Percentiles rank a stretch among this genome's conserved stretches.
phyloP scores from a whole-genome alignment of 2,329 filamentous ascomycete species.

The Aspergillus ustus region DNA sequence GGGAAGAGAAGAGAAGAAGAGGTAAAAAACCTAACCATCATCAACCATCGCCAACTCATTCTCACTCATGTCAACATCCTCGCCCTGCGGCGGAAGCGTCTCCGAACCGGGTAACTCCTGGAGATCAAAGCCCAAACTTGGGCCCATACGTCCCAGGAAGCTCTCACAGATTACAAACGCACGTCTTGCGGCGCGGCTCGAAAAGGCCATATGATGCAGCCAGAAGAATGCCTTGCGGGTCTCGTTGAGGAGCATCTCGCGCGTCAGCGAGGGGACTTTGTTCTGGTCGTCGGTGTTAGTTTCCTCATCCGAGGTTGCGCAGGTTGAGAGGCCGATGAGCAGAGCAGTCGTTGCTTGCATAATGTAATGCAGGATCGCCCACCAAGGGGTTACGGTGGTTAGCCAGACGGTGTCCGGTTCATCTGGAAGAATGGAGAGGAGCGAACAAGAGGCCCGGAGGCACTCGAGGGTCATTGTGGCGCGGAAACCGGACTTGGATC shows the following conservation, averaged over 20 bases:
- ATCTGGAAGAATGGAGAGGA: slow-evolving; percentile 45
- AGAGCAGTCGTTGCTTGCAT: slow-evolving; percentile 50
- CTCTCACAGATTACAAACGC: slow-evolving; percentile 42
- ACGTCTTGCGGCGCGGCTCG: slow-evolving; percentile 36
- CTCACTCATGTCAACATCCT: background rate
- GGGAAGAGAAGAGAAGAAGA: background rate
- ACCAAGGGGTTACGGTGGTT: slow-evolving; percentile 45
- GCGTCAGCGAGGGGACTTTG: slow-evolving; percentile 14
- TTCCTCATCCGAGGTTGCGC: slow-evolving; percentile 4
- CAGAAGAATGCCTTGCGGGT: slow-evolving; percentile 45
- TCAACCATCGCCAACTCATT: slow-evolving; percentile 15
- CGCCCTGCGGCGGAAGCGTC: slow-evolving; percentile 7
- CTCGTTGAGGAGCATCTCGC: slow-evolving; percentile 32
- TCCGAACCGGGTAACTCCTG: slow-evolving; percentile 33
- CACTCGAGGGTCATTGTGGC: slow-evolving; percentile 39
- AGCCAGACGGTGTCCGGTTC: slow-evolving; percentile 40
- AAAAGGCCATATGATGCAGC: slow-evolving; percentile 40
- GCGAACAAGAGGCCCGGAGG: slow-evolving; percentile 43
- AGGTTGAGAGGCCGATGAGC: slow-evolving; percentile 42
- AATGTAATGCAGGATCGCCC: slow-evolving; percentile 48
- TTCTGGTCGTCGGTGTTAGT: background rate
- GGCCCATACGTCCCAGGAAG: slow-evolving; percentile 37
- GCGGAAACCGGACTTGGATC: slow-evolving; percentile 17
- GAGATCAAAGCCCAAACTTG: slow-evolving; percentile 36
- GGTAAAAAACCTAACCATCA: background rate